phyloP scores from a whole-genome alignment of 2,329 filamentous ascomycete species.

The Sporothrix pallida region DNA sequence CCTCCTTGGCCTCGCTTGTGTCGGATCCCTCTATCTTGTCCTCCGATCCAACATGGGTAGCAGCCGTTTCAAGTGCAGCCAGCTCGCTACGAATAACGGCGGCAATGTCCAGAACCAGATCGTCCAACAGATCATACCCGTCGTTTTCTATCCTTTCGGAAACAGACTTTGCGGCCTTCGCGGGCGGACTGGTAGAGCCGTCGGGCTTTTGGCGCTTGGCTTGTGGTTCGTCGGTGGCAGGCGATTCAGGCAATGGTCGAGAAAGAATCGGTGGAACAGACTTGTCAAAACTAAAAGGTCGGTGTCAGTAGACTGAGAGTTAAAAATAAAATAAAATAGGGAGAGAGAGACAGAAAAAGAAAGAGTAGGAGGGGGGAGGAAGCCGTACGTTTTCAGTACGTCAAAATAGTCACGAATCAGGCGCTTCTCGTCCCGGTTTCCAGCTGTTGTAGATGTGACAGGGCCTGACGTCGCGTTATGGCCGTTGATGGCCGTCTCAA shows the following conservation, averaged over 20 bases:
- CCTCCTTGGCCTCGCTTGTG: not conserved
- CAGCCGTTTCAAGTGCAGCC: slow-evolving; percentile 50
- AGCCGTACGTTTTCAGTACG: slow-evolving; percentile 51
- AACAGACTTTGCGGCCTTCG: slow-evolving; percentile 46
- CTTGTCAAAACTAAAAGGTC: slow-evolving; percentile 57
- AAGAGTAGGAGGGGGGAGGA: not conserved
- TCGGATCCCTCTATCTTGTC: not conserved
- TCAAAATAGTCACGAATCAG: slow-evolving; percentile 52
- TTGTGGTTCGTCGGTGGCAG: slow-evolving; percentile 57
- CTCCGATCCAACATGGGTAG: not conserved
- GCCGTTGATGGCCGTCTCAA: slow-evolving; percentile 41
- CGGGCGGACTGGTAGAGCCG: slow-evolving; percentile 48
- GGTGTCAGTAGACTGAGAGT: not conserved
- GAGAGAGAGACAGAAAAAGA: too few relatives aligned
- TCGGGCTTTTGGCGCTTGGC: slow-evolving; percentile 66
- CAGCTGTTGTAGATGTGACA: slow-evolving; percentile 36
- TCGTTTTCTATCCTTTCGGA: slow-evolving; percentile 59
- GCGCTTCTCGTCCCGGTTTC: slow-evolving; percentile 44
- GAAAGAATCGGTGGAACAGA: slow-evolving; percentile 59
- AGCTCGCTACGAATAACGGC: slow-evolving; percentile 47
- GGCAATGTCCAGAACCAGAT: slow-evolving; percentile 65
- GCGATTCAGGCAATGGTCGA: slow-evolving; percentile 55
- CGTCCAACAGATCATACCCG: slow-evolving; percentile 66
- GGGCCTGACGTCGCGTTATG: slow-evolving; percentile 40
- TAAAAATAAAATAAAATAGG: too few relatives aligned